These are phyloP conservation scores for Hirschioporus abietinus DNA, from an alignment of 768 basidiomycete genomes.

Conservation along the genomic window DNA sequence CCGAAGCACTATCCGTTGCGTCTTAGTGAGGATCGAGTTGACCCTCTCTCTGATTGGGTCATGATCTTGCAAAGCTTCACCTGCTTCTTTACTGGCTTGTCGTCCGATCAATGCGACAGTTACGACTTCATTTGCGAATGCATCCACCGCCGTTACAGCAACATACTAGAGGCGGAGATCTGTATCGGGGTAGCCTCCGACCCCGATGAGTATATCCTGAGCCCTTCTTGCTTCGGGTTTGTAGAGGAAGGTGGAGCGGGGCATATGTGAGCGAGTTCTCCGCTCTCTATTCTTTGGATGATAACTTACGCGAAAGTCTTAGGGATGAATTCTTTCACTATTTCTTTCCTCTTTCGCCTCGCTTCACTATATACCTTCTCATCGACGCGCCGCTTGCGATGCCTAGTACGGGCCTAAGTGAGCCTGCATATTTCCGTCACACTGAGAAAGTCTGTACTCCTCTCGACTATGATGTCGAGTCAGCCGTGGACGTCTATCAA, in stretches of 20 bases:
- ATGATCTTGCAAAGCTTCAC: slow-evolving; percentile 22
- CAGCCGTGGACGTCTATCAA: slow-evolving; percentile 50
- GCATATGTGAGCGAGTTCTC: slow-evolving; percentile 32
- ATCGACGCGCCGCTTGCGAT: slow-evolving; percentile 22
- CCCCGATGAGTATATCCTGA: slow-evolving; percentile 51
- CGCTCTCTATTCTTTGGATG: slow-evolving; percentile 16
- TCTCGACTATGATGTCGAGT: slow-evolving; percentile 46
- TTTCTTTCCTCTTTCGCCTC: slow-evolving; percentile 53
- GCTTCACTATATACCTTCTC: slow-evolving; percentile 48
- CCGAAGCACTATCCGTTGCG: slow-evolving; percentile 15
- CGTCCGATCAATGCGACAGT: slow-evolving; percentile 4
- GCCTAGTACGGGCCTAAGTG: slow-evolving; percentile 15
- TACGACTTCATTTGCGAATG: slow-evolving; percentile 14
- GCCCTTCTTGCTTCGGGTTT: slow-evolving; percentile 48
- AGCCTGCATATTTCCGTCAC: slow-evolving; percentile 14
- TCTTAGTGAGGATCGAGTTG: slow-evolving; percentile 10
- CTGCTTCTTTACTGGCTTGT: slow-evolving; percentile 21
- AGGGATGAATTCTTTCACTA: slow-evolving; percentile 7
- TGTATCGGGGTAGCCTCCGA: slow-evolving; percentile 50
- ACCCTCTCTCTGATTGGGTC: slow-evolving; percentile 13
- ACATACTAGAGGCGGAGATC: slow-evolving; percentile 42
- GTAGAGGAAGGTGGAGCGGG: slow-evolving; percentile 42
- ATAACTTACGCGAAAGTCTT: neutral
- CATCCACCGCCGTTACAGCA: slow-evolving; percentile 44
- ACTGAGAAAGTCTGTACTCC: slow-evolving; percentile 22